Base-by-base conservation (phyloP, 177 flowering plant species). In the Vitis hybrid region DNA sequence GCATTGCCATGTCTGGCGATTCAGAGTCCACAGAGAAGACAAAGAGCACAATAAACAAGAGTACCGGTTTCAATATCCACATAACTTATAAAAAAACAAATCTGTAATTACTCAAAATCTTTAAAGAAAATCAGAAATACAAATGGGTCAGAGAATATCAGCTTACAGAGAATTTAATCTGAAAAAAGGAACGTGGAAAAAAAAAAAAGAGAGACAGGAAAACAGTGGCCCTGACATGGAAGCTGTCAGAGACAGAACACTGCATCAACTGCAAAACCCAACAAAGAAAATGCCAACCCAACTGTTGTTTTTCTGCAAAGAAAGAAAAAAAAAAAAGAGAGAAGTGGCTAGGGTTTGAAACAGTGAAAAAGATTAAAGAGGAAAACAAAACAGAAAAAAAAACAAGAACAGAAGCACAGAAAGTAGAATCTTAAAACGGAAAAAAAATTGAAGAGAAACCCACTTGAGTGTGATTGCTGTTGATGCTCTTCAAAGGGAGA, bases 161-260 rank as follows among this genome's bases (percentile, higher is more conserved):
- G 19, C 55, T 49, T n/a, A 8, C 15, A 63, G 66, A 14, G 50
- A 48, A 30, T 12, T 10, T 23, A 23, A 4, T 58, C 13, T 2
- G 13, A 23, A 52, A 59, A 12, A 10, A 68, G 9, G 49, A 67
- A 66, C 30, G 30, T 21, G 15, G 2, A 70, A 23, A 60, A 32
- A 49, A 49, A 19, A 61, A 61, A 6, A n/a, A 52, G 21, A 21
- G 3, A 61, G 75, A 69, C 63, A 32, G 19, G 66, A 70, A 70
- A 70, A 70, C 70, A 70, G 10, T 17, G 63, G 17, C 21, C 55
- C 74, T 72, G 80, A 70, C 76, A 72, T 56, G 45, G 74, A 64
- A 79, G 60, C 76, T 71, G 72, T 26, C 52, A 58, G 63, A 62
- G 19, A 60, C 73, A 74, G 70, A 68, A 19, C 4, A 19, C 5